Evolutionary conservation across 179 eudicot species (phyloP).

Genomic region (Dionaea muscipula): DNA sequence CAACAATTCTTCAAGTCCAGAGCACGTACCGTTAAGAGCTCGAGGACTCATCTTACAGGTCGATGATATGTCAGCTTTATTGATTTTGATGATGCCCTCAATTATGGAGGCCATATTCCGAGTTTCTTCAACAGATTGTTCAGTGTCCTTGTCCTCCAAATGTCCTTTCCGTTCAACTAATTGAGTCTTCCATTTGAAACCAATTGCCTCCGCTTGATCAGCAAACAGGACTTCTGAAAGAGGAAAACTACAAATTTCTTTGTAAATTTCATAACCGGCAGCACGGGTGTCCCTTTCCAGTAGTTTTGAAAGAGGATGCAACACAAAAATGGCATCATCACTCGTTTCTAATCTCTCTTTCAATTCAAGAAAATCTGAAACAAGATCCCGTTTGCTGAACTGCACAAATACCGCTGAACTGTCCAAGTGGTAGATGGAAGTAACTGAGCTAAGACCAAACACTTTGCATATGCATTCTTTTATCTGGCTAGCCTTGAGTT

Average conservation of each 20-base stretch:
- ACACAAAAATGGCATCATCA: slow-evolving; percentile 47
- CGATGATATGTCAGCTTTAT: not conserved
- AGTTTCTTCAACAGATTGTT: not conserved
- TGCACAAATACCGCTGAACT: slow-evolving; percentile 71
- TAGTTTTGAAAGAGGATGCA: slow-evolving; percentile 67
- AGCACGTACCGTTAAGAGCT: not conserved
- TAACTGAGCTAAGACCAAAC: slow-evolving; percentile 54
- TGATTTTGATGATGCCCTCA: not conserved
- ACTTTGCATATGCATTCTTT: slow-evolving; percentile 48
- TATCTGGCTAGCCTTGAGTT: slow-evolving; percentile 50
- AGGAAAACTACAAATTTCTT: slow-evolving; percentile 60
- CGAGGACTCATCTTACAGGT: not conserved
- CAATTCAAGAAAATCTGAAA: slow-evolving; percentile 46
- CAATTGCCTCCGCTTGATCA: slow-evolving; percentile 60
- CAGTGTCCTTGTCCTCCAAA: slow-evolving; percentile 8
- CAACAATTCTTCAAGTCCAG: slow-evolving; percentile 11
- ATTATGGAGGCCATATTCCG: not conserved
- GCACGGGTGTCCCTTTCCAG: slow-evolving; percentile 66
- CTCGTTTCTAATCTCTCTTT: slow-evolving; percentile 43
- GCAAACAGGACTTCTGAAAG: slow-evolving; percentile 48
- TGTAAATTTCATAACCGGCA: slow-evolving; percentile 58
- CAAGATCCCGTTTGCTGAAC: slow-evolving; percentile 48
- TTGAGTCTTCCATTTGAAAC: slow-evolving; percentile 36
- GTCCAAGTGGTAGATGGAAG: slow-evolving; percentile 53
- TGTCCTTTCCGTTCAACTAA: slow-evolving; percentile 9